A percentile compares a stretch with the other conserved stretches of the same genome.
Conservation (phyloP, 805 yeast species). For the Myxozyma udenii region DNA sequence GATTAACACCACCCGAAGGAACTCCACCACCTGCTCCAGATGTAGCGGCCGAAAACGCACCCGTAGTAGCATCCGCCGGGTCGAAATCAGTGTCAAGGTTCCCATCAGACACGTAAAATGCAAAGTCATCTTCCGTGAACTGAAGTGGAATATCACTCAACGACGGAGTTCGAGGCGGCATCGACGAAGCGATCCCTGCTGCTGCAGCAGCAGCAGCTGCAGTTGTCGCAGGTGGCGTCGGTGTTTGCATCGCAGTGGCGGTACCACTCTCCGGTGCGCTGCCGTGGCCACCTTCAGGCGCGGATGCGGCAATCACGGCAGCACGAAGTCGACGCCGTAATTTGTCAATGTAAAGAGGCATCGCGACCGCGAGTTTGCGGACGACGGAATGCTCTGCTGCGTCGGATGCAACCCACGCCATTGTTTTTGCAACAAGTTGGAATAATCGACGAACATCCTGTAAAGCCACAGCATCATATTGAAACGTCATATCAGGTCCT, state of each 20-base stretch:
- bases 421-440: slow-evolving; percentile 8
- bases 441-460: slow-evolving; percentile 8
- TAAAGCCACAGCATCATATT: slow-evolving; percentile 8
- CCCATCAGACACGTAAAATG: no score
- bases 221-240: not conserved
- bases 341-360: not conserved
- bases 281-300: not conserved
- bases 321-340: not conserved
- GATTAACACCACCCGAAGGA: not conserved
- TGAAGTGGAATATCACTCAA: not conserved
- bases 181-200: not conserved
- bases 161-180: not conserved
- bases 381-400: not conserved
- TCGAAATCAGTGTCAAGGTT: not conserved
- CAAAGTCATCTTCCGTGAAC: no score
- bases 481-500: slow-evolving; percentile 20
- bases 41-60: not conserved
- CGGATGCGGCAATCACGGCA: not conserved
- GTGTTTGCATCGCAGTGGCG: not conserved
- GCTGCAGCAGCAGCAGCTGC: not conserved
- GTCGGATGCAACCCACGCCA: slow-evolving; percentile 4
- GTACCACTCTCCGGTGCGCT: not conserved
- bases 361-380: not conserved
- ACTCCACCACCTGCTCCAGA: not conserved
- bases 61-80: not conserved